These are phyloP conservation scores for Fusarium musae DNA, from an alignment of 2,329 filamentous ascomycete species.

Conservation along the genomic window DNA sequence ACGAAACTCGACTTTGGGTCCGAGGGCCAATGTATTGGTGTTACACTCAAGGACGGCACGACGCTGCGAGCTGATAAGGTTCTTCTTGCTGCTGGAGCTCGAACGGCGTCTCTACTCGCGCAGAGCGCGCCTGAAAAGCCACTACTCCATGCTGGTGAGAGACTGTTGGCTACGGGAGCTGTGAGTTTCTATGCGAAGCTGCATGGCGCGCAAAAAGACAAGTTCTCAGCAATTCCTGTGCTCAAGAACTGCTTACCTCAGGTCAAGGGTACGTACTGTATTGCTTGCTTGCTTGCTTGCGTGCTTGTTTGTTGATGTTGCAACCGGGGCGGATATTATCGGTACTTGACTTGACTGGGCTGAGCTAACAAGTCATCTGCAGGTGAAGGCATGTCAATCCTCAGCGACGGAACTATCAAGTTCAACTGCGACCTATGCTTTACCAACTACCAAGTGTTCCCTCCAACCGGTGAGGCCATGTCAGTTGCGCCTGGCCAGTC, in stretches of 20 bases:
- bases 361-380: slow-evolving; percentile 16
- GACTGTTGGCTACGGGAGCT: slow-evolving; percentile 67
- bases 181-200: slow-evolving; percentile 55
- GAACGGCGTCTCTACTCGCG: slow-evolving; percentile 65
- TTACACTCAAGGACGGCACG: slow-evolving; percentile 59
- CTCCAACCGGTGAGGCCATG: slow-evolving; percentile 61
- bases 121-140: slow-evolving; percentile 60
- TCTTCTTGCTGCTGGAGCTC: slow-evolving; percentile 66
- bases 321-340: slow-evolving; percentile 19
- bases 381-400: slow-evolving; percentile 58
- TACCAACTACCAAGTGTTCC: slow-evolving; percentile 61
- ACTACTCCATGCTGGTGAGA: slow-evolving; percentile 62
- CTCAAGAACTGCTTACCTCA: slow-evolving; percentile 58
- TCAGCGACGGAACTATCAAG: slow-evolving; percentile 64
- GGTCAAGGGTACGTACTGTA: slow-evolving; percentile 54
- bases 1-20: slow-evolving; percentile 58
- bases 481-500: slow-evolving; percentile 59
- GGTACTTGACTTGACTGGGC: background rate
- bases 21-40: slow-evolving; percentile 59
- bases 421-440: slow-evolving; percentile 71
- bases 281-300: background rate
- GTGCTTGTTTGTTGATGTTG: background rate
- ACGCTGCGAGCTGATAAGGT: slow-evolving; percentile 62
- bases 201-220: slow-evolving; percentile 56
- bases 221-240: slow-evolving; percentile 63